Percentiles rank a stretch among this genome's conserved stretches.
Evolutionary conservation across 2,329 filamentous ascomycete genomes (phyloP).

Genomic region (Chaetomium sp.): DNA sequence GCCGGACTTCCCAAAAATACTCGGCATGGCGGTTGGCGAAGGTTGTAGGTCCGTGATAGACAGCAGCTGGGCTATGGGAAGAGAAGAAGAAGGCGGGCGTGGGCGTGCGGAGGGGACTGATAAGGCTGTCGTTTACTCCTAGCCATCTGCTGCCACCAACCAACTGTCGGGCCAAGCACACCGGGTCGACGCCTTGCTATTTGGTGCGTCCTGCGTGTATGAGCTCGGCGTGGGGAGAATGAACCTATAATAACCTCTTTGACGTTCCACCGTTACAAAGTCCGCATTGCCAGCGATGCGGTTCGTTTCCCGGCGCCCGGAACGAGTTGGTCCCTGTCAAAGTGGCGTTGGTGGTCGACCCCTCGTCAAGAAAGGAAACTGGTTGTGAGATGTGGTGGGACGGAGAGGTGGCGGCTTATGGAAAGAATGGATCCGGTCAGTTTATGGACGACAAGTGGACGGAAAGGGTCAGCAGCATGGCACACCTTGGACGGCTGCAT

Average conservation of each 20-base stretch:
- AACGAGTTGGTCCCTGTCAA: slow-evolving; percentile 22
- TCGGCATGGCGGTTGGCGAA: slow-evolving; percentile 42
- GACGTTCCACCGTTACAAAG: slow-evolving; percentile 28
- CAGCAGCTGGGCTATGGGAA: slow-evolving; percentile 26
- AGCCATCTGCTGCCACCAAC: slow-evolving; percentile 36
- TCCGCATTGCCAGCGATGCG: slow-evolving; percentile 41
- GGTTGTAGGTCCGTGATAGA: slow-evolving; percentile 7
- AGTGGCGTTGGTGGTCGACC: slow-evolving; percentile 10
- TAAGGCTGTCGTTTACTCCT: slow-evolving; percentile 30
- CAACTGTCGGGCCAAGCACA: slow-evolving; percentile 19
- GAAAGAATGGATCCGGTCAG: slow-evolving; percentile 31
- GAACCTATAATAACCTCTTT: slow-evolving; percentile 20
- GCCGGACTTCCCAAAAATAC: slow-evolving; percentile 49
- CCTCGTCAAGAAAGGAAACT: slow-evolving; percentile 18
- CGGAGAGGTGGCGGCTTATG: slow-evolving; percentile 24
- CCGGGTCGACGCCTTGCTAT: slow-evolving; percentile 31
- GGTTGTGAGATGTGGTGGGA: slow-evolving; percentile 21
- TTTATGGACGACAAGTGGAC: slow-evolving; percentile 35
- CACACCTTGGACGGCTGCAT: slow-evolving; percentile 39
- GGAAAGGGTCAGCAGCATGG: slow-evolving; percentile 30
- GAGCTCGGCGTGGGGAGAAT: slow-evolving; percentile 22
- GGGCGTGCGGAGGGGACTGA: slow-evolving; percentile 26
- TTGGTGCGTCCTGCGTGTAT: slow-evolving; percentile 30
- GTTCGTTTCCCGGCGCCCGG: slow-evolving; percentile 25
- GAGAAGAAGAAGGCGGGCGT: slow-evolving; percentile 20